Conservation (phyloP, 768 basidiomycete species). For the Macrolepiota albuminosa region DNA sequence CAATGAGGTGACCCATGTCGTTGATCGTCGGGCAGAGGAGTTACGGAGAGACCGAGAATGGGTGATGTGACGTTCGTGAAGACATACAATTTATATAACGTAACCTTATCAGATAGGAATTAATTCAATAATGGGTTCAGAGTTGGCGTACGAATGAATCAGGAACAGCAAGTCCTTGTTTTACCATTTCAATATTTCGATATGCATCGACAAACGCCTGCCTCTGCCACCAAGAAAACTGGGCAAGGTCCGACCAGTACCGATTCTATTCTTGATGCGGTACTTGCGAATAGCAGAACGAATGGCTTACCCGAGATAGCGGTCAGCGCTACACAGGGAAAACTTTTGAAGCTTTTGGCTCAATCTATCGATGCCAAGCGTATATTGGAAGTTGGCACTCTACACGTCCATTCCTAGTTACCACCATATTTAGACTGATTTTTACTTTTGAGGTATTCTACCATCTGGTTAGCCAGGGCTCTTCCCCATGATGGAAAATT, state of each 20-base stretch:
- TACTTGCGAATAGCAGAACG: conserved; percentile 32
- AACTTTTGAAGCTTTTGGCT: conserved; percentile 50
- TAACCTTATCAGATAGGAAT: background rate
- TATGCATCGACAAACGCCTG: background rate
- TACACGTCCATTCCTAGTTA: conserved; percentile 16
- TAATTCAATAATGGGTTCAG: too few relatives aligned
- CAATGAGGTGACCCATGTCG: conserved; percentile 48
- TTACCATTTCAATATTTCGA: background rate
- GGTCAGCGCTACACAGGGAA: conserved; percentile 51
- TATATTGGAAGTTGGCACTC: conserved; percentile 61
- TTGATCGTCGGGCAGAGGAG: conserved; percentile 56
- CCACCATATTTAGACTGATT: background rate
- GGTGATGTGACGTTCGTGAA: conserved; percentile 30
- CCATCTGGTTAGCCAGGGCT: conserved; percentile 39
- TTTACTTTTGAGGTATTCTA: conserved; percentile 31
- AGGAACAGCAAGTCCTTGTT: background rate
- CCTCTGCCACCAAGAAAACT: conserved; percentile 28
- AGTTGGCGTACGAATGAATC: background rate
- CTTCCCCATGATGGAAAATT: conserved; percentile 49
- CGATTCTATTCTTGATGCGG: conserved; percentile 42
- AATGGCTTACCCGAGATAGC: conserved; percentile 49
- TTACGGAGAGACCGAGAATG: conserved; percentile 51
- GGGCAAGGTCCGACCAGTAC: conserved; percentile 49
- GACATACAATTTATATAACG: background rate
- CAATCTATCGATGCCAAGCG: conserved; percentile 48